Evolutionary conservation across 1,284 basidiomycete genomes (phyloP), one percentile per base, ranked within the genome.

Genomic region (Inonotus obliquus): DNA sequence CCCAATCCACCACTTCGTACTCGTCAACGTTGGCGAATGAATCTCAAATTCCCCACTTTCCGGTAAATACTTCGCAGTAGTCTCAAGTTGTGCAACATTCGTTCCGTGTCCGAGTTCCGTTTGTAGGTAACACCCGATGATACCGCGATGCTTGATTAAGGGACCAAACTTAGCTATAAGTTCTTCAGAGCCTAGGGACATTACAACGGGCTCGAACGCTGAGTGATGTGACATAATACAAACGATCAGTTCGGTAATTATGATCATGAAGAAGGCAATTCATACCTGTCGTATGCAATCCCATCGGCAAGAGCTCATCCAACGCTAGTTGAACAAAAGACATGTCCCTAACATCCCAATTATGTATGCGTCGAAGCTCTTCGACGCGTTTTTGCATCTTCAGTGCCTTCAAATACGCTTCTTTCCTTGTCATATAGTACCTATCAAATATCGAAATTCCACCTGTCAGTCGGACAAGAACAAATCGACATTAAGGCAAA

Each of bases 1-100:
- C 14, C 86, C 91, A 63, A 89, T 82, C 91, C 91, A 94, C 91
- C 91, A 94, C 70, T 94, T 94, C 59, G 80, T 84, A 57, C 87
- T 87, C 1, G 89, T 91, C 51, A 91, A 69, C 0, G 86, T 87
- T 0, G 91, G 91, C 0, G 88, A 89, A 70, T 92, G 79, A 38
- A 94, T 83, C 59, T 89, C 83, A 66, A 93, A 93, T 68, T 89
- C 84, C 62, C 82, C 75, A 0, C 81, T 83, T n/a, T 80, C 78
- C 0, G 83, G 81, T 37, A 90, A 75, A 72, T 86, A 94, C 0
- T 87, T 91, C 4, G 90, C 89, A 0, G 86, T 91, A 0, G 92
- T 93, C 73, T 94, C 91, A 29, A 94, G 76, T 2, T 77, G 72
- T 7, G 78, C 72, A 1, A 92, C 86, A 67, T 90, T 89, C 0